Base-by-base conservation (phyloP, 75 land plant genomes). In the Gnetum montanum region DNA sequence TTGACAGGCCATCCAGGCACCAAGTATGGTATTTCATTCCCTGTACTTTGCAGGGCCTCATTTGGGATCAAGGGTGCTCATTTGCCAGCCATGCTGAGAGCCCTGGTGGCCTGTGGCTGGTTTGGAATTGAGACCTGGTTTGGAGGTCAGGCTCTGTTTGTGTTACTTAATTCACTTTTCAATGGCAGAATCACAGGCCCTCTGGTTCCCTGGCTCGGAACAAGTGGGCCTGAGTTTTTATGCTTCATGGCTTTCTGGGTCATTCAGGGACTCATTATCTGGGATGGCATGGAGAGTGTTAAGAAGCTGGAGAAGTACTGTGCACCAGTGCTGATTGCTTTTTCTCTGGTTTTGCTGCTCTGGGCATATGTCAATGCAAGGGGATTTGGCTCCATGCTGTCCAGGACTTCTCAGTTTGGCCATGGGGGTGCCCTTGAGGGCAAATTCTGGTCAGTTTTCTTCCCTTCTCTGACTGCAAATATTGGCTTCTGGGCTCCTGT, bases 71-170 rank as follows among this genome's bases (percentile, higher is more conserved):
- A 44, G 8, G 98, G 98, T 1, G 86, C 98, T 5, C 82, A 85
- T 54, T 30, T 93, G n/a, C 84, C 96, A n/a, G 67, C 95, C 3
- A 60, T 93, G 34, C 74, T 93, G 33, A 63, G 95, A 18, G 98
- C 76, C 3, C 60, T 93, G 27, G 85, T 93, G 27, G 96, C 78
- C 3, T 93, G 98, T 66, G 98, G 98, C 7, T 93, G 98, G 98
- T 93, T 69, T 61, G 98, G 98, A 3, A 88, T 93, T 31, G 90
- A 93, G 70, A 74, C 96, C 0, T 93, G 98, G 98, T 85, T 93
- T 23, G 98, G 96, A 7, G 98, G 98, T 47, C 70, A 89, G 43
- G 87, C 91, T 8, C 73, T 93, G 31, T 88, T 63, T 50, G 62
- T 76, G 33, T 77, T 93, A 2, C 53, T 88, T 1, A 83, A 83